These are phyloP conservation scores for Amanita pseudoporphyria DNA, from an alignment of 768 basidiomycete species.

Conservation along the genomic window DNA sequence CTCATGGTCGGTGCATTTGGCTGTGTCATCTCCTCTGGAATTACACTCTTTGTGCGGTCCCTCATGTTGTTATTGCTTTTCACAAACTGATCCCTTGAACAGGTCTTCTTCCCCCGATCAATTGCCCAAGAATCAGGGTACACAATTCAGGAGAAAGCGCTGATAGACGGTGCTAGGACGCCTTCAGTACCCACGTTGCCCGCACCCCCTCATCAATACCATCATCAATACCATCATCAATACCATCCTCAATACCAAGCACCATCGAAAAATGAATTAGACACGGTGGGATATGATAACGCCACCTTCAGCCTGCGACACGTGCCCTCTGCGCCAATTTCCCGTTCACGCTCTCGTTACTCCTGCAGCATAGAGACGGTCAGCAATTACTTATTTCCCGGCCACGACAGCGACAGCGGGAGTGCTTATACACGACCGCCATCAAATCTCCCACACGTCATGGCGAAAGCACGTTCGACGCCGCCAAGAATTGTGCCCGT, in stretches of 20 bases:
- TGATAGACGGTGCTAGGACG: constrained; percentile 18
- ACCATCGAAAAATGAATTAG: constrained; percentile 1
- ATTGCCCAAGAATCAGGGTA: constrained; percentile 57
- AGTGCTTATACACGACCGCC: constrained; percentile 19
- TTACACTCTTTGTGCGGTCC: constrained; percentile 61
- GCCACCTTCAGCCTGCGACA: neutral
- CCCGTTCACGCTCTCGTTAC: neutral
- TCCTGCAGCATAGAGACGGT: constrained; percentile 3
- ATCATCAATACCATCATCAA: neutral
- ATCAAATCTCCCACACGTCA: constrained; percentile 12
- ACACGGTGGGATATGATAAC: neutral
- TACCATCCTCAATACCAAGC: neutral
- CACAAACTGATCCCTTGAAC: constrained; percentile 3
- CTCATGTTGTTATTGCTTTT: neutral
- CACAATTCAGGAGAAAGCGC: constrained; percentile 29
- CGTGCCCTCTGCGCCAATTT: neutral
- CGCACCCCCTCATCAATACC: neutral
- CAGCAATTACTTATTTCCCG: constrained; percentile 17
- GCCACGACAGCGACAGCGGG: constrained; percentile 30
- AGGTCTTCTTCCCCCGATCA: constrained; percentile 79
- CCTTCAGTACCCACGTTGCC: constrained; percentile 3
- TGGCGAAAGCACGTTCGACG: constrained; percentile 9
- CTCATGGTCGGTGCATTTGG: constrained; percentile 66
- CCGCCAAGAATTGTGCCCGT: constrained; percentile 10
- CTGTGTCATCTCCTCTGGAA: constrained; percentile 69